These are phyloP conservation scores for Pilaira anomala DNA, from an alignment of 192 early-diverging fungal species.

Conservation along the genomic window DNA sequence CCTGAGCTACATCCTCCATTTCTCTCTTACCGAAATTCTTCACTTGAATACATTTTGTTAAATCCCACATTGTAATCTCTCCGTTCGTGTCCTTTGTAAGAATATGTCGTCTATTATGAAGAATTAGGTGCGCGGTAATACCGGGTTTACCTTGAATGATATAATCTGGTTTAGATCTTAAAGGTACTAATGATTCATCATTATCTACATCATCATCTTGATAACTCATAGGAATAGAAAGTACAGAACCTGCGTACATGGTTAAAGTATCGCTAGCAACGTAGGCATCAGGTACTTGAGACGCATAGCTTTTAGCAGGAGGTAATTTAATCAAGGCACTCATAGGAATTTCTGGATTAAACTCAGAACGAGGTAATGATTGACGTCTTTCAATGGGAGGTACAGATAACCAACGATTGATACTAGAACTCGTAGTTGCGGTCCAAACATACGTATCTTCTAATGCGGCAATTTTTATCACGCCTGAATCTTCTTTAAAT, in stretches of 20 bases:
- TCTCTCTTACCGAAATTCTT: slow-evolving; percentile 54
- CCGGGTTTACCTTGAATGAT: slow-evolving; percentile 56
- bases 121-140: slow-evolving; percentile 59
- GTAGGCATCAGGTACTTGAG: slow-evolving; percentile 38
- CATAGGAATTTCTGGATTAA: slow-evolving; percentile 40
- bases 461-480: slow-evolving; percentile 80
- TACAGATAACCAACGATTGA: slow-evolving; percentile 85
- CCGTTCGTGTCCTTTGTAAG: slow-evolving; percentile 81
- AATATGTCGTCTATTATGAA: slow-evolving; percentile 85
- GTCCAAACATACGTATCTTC: slow-evolving; percentile 91
- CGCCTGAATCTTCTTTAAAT: slow-evolving; percentile 79
- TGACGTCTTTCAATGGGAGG: slow-evolving; percentile 52
- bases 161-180: slow-evolving; percentile 39
- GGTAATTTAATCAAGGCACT: slow-evolving; percentile 47
- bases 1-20: slow-evolving; percentile 52
- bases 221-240: slow-evolving; percentile 39
- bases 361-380: slow-evolving; percentile 24
- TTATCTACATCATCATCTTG: slow-evolving; percentile 33
- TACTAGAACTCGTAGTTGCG: slow-evolving; percentile 75
- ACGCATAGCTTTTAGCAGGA: slow-evolving; percentile 36
- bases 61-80: slow-evolving; percentile 87
- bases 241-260: slow-evolving; percentile 37
- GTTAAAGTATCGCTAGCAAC: slow-evolving; percentile 34
- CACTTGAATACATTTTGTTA: slow-evolving; percentile 70
- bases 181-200: slow-evolving; percentile 20